Evolutionary conservation across 768 basidiomycete genomes (phyloP), one percentile per base, ranked within the genome.

Genomic region (Sarcomyxa edulis): DNA sequence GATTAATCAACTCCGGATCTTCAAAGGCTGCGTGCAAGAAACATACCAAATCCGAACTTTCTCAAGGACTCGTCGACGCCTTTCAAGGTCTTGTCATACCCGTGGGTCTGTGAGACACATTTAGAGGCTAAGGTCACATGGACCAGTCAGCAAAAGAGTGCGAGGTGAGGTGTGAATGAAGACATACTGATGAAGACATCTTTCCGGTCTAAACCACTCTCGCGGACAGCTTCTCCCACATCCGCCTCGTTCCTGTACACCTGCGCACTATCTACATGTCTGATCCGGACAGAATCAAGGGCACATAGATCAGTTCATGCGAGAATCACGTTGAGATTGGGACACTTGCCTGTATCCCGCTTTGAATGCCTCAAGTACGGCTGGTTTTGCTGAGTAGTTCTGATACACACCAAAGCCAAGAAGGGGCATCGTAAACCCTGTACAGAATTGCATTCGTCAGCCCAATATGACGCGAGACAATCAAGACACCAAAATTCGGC

Each of bases 251-350:
- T 85, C 40, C 60, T 62, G 53, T 88, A 89, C 24, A 66, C 62
- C 45, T 81, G 81, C 1, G 87, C 87, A 1, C 81, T 74, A 55
- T 89, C 87, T 29, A 88, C 62, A 41, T 85, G 87, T 39, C 85
- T 84, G 39, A 4, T 14, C 9, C 26, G 22, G 16, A 24, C 18
- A 20, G 26, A 5, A 31, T 35, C 27, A 28, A 19, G 35, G 7
- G 21, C 21, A 26, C n/a, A 26, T 28, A 30, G 18, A 5, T 12
- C 6, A 7, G n/a, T 36, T n/a, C 24, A 4, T 14, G 15, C 24
- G 15, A 18, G 32, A 9, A 31, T 35, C 15, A 11, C 15, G n/a
- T 20, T 4, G 7, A 9, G 23, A 25, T 33, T n/a, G n/a, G 4
- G 2, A 12, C 19, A 48, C 33, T 18, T 43, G 74, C 79, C 70